Base-by-base conservation (phyloP, 495 filamentous ascomycete genomes). In the Neurospora terricola region DNA sequence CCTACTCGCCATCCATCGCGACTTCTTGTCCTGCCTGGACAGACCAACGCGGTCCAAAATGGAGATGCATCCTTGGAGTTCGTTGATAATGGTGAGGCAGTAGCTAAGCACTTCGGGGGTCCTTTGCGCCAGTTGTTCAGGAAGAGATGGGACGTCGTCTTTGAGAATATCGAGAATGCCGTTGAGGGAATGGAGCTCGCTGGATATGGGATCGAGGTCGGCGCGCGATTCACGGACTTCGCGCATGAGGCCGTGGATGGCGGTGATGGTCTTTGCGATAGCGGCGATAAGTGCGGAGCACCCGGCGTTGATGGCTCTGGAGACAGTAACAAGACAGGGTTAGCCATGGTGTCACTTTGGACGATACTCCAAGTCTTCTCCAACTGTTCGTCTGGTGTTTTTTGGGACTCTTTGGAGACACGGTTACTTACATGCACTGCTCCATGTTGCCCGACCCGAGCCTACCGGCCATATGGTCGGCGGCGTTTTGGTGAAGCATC, bases 151-250 rank as follows among this genome's bases (percentile, higher is more conserved):
- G 12, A 80, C 82, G 76, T 87, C 85, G 69, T 86, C 83, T 21
- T 81, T 80, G 36, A 87, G 76, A 7, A 86, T 74, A 39, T 81
- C 81, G 23, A 87, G 77, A 5, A 84, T 78, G 38, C 77, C 80
- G 70, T 83, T 79, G 69, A 87, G 79, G 10, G 85, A 86, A 73
- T 83, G 80, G n/a, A 88, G 77, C 71, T 87, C 84, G 72, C 81
- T 80, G 30, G 84, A 84, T 21, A 87, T 79, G 71, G 74, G 77
- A 68, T 86, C 83, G 14, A 86, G 73, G 16, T 87, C 85, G 62
- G 80, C 75, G 21, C 85, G 78, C 4, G 83, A 82, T 71, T 84
- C 84, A 37, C 85, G 84, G 0, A 87, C 81, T 18, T 85, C 82
- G 6, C 82, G 82, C 9, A 86, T 82, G 73, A 86, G 83, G 62